Conservation (phyloP, 1,139 yeast genomes). For the Pneumocystis oryctolagi region DNA sequence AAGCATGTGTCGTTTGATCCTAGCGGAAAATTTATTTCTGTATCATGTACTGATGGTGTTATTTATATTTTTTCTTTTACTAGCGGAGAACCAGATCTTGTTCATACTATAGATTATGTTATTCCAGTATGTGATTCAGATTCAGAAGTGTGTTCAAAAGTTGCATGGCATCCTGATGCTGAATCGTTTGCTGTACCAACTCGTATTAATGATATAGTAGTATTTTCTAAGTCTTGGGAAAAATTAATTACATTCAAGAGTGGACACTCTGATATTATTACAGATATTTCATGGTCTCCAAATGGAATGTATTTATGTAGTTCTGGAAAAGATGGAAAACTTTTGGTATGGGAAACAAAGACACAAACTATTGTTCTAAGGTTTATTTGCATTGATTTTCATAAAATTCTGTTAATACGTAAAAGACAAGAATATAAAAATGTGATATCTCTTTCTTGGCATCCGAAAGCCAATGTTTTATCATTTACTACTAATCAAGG, state of each 20-base stretch:
- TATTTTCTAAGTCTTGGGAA: slow-evolving; percentile 13
- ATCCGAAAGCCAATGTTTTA: slow-evolving; percentile 24
- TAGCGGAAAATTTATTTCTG: slow-evolving; percentile 44
- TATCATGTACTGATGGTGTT: slow-evolving; percentile 54
- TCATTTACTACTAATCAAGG: slow-evolving; percentile 25
- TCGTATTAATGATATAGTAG: slow-evolving; percentile 15
- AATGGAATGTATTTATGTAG: slow-evolving; percentile 43
- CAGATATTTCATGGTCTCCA: slow-evolving; percentile 46
- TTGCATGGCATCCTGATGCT: slow-evolving; percentile 52
- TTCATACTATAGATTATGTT: slow-evolving; percentile 30
- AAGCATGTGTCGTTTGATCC: slow-evolving; percentile 48
- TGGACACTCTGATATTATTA: slow-evolving; percentile 29
- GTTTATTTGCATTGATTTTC: background rate
- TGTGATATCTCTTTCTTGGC: slow-evolving; percentile 24
- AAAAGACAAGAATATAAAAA: slow-evolving; percentile 13
- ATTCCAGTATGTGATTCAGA: slow-evolving; percentile 27
- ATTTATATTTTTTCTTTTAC: slow-evolving; percentile 50
- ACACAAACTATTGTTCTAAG: slow-evolving; percentile 15
- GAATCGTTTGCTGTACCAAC: slow-evolving; percentile 46
- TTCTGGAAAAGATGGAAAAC: slow-evolving; percentile 32
- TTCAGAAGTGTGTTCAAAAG: slow-evolving; percentile 30
- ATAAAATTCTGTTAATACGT: background rate
- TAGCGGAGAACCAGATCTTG: slow-evolving; percentile 27
- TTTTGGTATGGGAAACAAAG: slow-evolving; percentile 42
- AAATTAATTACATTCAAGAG: slow-evolving; percentile 11